A percentile compares a stretch with the other conserved stretches of the same genome.
These are phyloP conservation scores for Metarhizium humberi DNA, from an alignment of 2,329 filamentous ascomycete genomes.

Conservation along the genomic window DNA sequence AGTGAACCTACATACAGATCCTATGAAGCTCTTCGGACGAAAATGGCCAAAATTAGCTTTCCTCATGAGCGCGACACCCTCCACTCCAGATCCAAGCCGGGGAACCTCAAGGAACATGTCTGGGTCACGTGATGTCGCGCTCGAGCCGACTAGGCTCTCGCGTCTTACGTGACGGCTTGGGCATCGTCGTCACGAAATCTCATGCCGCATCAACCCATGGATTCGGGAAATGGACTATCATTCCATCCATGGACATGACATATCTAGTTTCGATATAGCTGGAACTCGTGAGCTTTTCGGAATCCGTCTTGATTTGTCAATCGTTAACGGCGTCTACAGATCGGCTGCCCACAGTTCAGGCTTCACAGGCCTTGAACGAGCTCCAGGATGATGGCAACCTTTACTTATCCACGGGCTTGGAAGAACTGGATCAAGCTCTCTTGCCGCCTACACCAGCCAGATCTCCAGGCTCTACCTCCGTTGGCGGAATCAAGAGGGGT, in stretches of 20 bases:
- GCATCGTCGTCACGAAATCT: background rate
- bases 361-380: conserved; percentile 59
- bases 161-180: background rate
- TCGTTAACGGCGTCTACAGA: conserved; percentile 35
- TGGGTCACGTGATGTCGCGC: conserved; percentile 6
- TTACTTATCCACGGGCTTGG: conserved; percentile 47
- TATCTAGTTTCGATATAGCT: conserved; percentile 49
- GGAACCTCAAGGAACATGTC: no score
- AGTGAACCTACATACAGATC: no score
- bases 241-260: conserved; percentile 48
- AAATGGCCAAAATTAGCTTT: no score
- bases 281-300: conserved; percentile 34
- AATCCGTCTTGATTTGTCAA: background rate
- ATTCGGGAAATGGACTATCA: conserved; percentile 45
- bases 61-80: no score
- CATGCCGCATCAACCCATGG: conserved; percentile 10
- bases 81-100: no score
- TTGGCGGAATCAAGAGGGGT: conserved; percentile 59
- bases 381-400: conserved; percentile 41
- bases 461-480: conserved; percentile 7
- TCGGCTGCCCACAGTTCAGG: conserved; percentile 67
- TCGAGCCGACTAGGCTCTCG: background rate
- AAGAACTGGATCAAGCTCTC: conserved; percentile 41
- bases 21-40: no score
- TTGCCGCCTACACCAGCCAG: conserved; percentile 7